phyloP scores from a whole-genome alignment of 1,284 basidiomycete species.

The Cystobasidium slooffiae region DNA sequence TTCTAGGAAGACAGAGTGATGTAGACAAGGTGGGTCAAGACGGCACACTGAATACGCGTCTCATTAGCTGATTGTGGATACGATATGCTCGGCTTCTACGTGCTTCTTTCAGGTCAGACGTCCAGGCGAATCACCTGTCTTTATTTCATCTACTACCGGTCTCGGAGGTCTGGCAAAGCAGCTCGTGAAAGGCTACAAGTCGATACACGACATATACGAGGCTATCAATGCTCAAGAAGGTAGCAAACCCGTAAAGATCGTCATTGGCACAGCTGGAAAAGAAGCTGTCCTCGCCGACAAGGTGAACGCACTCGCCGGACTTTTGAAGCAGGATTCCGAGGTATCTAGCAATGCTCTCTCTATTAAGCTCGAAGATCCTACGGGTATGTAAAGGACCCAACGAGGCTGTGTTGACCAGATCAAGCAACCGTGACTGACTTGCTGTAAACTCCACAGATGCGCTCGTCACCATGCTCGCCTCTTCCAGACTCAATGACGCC shows the following conservation, averaged over 20 bases:
- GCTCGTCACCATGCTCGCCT: conserved; percentile 24
- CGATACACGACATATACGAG: conserved; percentile 27
- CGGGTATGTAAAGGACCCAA: conserved; percentile 8
- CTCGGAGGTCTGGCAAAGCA: conserved; percentile 41
- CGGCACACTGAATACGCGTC: background rate
- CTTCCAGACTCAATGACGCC: conserved; percentile 5
- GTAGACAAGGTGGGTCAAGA: conserved; percentile 22
- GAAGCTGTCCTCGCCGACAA: conserved; percentile 18
- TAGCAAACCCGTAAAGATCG: conserved; percentile 12
- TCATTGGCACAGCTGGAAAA: conserved; percentile 16
- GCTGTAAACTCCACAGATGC: conserved; percentile 19
- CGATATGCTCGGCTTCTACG: background rate
- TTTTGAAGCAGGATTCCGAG: conserved; percentile 12
- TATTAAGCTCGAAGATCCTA: conserved; percentile 35
- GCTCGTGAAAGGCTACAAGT: conserved; percentile 17
- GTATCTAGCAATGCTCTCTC: conserved; percentile 4
- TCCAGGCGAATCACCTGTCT: conserved; percentile 31
- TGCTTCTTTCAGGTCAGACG: conserved; percentile 23
- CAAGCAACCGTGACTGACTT: background rate
- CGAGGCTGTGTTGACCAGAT: background rate
- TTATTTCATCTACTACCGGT: conserved; percentile 34
- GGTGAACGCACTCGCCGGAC: conserved; percentile 16
- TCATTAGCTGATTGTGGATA: background rate
- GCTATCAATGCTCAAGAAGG: conserved; percentile 3
- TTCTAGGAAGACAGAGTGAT: conserved; percentile 41